Base-by-base conservation (phyloP, 1,284 basidiomycete species). In the Schizophyllum commune region DNA sequence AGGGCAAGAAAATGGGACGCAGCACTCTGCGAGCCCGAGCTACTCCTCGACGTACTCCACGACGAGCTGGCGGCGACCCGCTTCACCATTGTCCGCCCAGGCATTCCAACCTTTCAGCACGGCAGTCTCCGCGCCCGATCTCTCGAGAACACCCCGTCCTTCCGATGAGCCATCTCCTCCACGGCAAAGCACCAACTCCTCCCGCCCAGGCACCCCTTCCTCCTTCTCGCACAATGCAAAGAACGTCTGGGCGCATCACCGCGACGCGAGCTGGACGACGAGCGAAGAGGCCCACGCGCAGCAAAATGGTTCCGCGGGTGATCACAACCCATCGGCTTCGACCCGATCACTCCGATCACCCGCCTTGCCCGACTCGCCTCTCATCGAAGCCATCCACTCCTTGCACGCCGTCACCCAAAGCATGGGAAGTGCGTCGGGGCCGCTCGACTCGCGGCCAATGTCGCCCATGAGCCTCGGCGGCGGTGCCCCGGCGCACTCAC, bases 351-450 rank as follows among this genome's bases (percentile, higher is more conserved):
- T 83, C 27, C 80, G 80, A 56, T 86, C 85, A 1, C 83, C 85
- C 57, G 76, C 79, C 11, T 73, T 84, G 47, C 81, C 84, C 34
- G 86, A 89, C 64, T 84, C 85, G 13, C 79, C 83, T 1, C 72
- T 75, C 60, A 70, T 80, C 47, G 81, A 84, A 59, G 68, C 70
- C 21, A 68, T 64, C 0, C 67, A 68, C 59, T 57, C 65, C 17
- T 60, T 68, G 55, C 64, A 63, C 58, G 62, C 66, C 33, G 63
- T 64, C 61, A 53, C 63, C 65, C 71, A 69, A 60, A 65, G 62
- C 60, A 69, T 70, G 57, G 66, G 61, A 19, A 70, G 62, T 70
- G 72, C 68, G 61, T 69, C 66, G 27, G 27, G 27, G 55, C 64
- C 61, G 55, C 66, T 68, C 19, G 77, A 79, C 52, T 73, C 76